Conservation (phyloP, 257 asterid species). For the Oldenlandia corymbosa region DNA sequence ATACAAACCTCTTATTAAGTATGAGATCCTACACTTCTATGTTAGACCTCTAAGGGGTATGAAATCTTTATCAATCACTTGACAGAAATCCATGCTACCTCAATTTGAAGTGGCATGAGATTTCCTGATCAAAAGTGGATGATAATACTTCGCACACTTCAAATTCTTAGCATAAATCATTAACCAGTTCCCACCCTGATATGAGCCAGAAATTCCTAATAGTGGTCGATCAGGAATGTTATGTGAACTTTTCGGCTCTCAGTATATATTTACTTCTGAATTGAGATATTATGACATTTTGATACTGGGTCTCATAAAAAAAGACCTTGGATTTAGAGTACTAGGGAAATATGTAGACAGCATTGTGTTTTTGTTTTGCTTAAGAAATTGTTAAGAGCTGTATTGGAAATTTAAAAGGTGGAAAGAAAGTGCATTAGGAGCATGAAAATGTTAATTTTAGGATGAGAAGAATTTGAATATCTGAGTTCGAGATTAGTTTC, state of each 20-base stretch:
- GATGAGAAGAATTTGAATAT: neutral
- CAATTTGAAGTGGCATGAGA: neutral
- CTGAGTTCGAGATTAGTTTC: neutral
- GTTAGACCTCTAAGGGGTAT: too few relatives aligned
- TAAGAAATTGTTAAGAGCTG: neutral
- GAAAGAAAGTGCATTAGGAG: too few relatives aligned
- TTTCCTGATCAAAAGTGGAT: neutral
- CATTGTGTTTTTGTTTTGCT: too few relatives aligned
- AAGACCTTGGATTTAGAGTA: too few relatives aligned
- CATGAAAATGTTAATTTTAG: too few relatives aligned
- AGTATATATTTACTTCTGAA: neutral
- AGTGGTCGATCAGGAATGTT: neutral
- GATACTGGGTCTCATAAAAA: neutral
- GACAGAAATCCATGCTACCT: neutral
- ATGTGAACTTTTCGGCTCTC: neutral
- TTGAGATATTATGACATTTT: neutral
- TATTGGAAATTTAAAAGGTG: too few relatives aligned
- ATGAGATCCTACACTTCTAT: neutral
- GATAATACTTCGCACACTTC: neutral
- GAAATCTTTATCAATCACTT: too few relatives aligned
- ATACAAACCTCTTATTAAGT: neutral
- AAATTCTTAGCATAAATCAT: neutral
- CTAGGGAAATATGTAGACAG: too few relatives aligned
- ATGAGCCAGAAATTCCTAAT: neutral
- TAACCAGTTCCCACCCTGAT: neutral